phyloP scores from a whole-genome alignment of 2,329 filamentous ascomycete species.

The Verticillium dahliae region DNA sequence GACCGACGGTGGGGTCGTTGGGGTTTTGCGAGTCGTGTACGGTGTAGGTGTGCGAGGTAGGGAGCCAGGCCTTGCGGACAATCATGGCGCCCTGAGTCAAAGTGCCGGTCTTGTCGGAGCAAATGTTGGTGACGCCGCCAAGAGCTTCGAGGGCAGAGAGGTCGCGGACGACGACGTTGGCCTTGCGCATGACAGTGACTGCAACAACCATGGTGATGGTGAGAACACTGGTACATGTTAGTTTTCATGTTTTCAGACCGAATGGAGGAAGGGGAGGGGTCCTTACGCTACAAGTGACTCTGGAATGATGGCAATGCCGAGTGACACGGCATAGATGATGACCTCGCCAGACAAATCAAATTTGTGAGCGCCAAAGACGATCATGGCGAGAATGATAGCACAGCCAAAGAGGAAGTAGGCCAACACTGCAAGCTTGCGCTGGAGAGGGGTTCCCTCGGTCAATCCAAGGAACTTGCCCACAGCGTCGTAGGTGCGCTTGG shows the following conservation, averaged over 20 bases:
- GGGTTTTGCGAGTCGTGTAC: constrained; percentile 57
- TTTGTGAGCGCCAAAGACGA: constrained; percentile 52
- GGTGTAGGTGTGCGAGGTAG: constrained; percentile 47
- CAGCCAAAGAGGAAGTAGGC: constrained; percentile 71
- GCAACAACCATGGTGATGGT: constrained; percentile 66
- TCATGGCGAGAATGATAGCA: constrained; percentile 50
- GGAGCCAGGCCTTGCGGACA: constrained; percentile 60
- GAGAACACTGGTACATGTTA: constrained; percentile 38
- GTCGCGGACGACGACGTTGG: constrained; percentile 59
- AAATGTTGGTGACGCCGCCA: constrained; percentile 66
- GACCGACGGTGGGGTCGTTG: constrained; percentile 53
- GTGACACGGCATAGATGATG: constrained; percentile 51
- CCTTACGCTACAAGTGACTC: constrained; percentile 57
- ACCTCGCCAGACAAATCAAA: constrained; percentile 45
- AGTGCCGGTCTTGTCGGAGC: constrained; percentile 68
- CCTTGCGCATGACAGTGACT: constrained; percentile 57
- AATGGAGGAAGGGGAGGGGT: no score
- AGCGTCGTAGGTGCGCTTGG: constrained; percentile 40
- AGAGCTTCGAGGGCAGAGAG: constrained; percentile 62
- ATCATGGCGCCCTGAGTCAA: constrained; percentile 65
- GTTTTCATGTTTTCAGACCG: constrained; percentile 1
- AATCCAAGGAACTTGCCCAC: constrained; percentile 54
- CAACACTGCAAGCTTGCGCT: constrained; percentile 70
- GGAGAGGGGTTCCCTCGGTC: constrained; percentile 67
- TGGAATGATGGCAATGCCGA: constrained; percentile 56